Conservation (phyloP, 495 filamentous ascomycete genomes). For the Neurospora sp. region DNA sequence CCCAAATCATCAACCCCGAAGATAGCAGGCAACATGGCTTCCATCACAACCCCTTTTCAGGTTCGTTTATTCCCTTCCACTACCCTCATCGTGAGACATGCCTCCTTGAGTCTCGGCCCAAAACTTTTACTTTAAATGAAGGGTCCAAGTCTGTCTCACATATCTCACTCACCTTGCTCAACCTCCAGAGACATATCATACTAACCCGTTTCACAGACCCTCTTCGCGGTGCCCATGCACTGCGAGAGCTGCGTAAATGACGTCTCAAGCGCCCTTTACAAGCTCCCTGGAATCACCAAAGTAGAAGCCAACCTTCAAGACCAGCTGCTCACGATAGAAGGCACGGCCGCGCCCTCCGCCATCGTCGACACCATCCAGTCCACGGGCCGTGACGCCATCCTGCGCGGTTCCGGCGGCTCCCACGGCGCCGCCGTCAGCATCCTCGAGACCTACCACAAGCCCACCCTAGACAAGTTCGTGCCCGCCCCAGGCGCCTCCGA, state of each 20-base stretch:
- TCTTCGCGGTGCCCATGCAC: slow-evolving; percentile 89
- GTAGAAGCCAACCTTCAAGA: slow-evolving; percentile 55
- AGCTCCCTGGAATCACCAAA: slow-evolving; percentile 60
- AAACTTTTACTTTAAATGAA: neutral
- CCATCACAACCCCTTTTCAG: slow-evolving; percentile 34
- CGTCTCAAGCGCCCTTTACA: slow-evolving; percentile 63
- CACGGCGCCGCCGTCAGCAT: slow-evolving; percentile 93
- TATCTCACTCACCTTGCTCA: neutral
- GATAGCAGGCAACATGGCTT: slow-evolving; percentile 14
- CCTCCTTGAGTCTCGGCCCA: neutral
- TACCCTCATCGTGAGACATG: neutral
- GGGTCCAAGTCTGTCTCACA: neutral
- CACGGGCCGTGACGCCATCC: slow-evolving; percentile 87
- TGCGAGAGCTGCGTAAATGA: slow-evolving; percentile 82
- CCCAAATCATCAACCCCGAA: neutral
- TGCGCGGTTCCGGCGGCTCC: slow-evolving; percentile 76
- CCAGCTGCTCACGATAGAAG: slow-evolving; percentile 59
- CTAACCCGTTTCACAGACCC: slow-evolving; percentile 47
- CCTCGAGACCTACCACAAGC: slow-evolving; percentile 71
- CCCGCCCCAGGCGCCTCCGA: slow-evolving; percentile 20
- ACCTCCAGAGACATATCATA: neutral
- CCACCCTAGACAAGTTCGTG: slow-evolving; percentile 20
- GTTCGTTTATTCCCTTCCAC: slow-evolving; percentile 14
- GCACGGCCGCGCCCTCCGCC: slow-evolving; percentile 72
- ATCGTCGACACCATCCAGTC: slow-evolving; percentile 82